Evolutionary conservation across 2,329 filamentous ascomycete genomes (phyloP).

Genomic region (Fusarium sp.): DNA sequence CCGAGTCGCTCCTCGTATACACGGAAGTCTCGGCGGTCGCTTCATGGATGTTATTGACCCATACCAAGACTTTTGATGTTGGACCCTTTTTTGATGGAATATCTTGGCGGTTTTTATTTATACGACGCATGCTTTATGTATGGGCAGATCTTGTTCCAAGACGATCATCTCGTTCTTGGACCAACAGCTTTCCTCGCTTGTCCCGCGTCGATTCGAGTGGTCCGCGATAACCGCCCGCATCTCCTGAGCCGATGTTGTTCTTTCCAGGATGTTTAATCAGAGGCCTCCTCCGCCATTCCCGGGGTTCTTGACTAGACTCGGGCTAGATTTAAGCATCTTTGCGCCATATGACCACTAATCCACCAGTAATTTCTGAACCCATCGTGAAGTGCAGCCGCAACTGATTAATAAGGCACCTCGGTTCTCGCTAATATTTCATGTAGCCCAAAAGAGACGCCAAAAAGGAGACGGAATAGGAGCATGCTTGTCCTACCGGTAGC

Average conservation of each 20-base stretch:
- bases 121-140: neutral
- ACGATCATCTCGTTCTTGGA: neutral
- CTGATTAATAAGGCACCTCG: neutral
- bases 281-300: neutral
- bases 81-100: neutral
- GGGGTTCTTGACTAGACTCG: neutral
- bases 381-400: neutral
- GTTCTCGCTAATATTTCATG: neutral
- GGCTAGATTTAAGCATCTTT: neutral
- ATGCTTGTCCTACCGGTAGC: neutral
- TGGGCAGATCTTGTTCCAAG: neutral
- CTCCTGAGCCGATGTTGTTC: neutral
- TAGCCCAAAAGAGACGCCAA: neutral
- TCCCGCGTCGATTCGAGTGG: neutral
- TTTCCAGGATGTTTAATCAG: neutral
- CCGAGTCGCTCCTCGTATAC: neutral
- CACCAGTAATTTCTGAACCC: neutral
- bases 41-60: neutral
- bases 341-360: neutral
- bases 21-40: neutral
- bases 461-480: neutral
- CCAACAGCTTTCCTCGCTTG: neutral
- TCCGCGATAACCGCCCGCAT: neutral
- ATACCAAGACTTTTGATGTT: neutral
- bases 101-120: neutral